phyloP scores from a whole-genome alignment of 306 rosid genomes.

The Quercus mongolica region DNA sequence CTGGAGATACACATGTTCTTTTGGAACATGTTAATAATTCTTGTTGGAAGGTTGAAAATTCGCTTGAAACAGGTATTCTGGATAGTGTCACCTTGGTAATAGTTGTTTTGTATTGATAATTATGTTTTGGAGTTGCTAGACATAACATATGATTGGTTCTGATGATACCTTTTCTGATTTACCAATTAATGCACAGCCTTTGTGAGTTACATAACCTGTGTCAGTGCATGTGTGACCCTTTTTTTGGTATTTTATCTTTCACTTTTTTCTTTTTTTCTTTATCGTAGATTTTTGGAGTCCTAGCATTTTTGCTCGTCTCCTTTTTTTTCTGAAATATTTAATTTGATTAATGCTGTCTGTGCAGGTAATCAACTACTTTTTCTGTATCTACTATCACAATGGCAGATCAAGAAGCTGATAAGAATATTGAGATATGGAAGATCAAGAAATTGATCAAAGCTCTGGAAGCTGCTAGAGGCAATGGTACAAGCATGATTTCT shows the following conservation, averaged over 20 bases:
- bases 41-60: not conserved
- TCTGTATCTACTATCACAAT: conserved; percentile 14
- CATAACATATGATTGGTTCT: not conserved
- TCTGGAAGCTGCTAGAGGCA: conserved; percentile 83
- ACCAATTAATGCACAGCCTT: not conserved
- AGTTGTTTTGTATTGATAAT: not conserved
- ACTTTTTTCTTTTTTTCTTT: not conserved
- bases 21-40: not conserved
- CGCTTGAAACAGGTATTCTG: not conserved
- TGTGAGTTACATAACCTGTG: not conserved
- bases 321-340: not conserved
- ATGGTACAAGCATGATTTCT: conserved; percentile 95
- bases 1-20: not conserved
- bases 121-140: not conserved
- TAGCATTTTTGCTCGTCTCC: not conserved
- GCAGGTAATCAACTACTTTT: conserved; percentile 1
- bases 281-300: not conserved
- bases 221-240: not conserved
- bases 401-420: conserved; percentile 89
- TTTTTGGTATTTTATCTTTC: not conserved
- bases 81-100: not conserved
- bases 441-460: conserved; percentile 87
- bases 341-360: not conserved
- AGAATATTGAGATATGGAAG: conserved; percentile 94
- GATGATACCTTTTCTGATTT: not conserved